phyloP scores from a whole-genome alignment of 2,329 filamentous ascomycete species.

The Macrophomina tecta region DNA sequence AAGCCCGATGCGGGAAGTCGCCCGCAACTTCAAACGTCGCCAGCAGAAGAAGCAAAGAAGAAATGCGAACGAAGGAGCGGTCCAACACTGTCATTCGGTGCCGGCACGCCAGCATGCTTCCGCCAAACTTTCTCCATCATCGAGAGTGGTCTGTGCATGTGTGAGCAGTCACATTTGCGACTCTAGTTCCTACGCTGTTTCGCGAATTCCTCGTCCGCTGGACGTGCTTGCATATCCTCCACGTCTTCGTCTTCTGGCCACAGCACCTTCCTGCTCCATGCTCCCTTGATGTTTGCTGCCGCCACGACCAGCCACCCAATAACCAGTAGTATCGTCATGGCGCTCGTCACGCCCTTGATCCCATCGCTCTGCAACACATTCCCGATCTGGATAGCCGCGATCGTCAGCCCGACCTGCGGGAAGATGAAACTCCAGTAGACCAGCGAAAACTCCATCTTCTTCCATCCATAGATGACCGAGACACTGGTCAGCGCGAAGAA shows the following conservation, averaged over 20 bases:
- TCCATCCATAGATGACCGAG: slow-evolving; percentile 44
- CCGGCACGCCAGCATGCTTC: neutral
- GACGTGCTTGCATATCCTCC: slow-evolving; percentile 36
- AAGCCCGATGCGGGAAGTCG: neutral
- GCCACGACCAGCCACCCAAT: slow-evolving; percentile 62
- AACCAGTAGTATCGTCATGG: slow-evolving; percentile 62
- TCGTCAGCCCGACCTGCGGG: slow-evolving; percentile 67
- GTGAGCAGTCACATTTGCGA: slow-evolving; percentile 18
- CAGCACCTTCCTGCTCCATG: slow-evolving; percentile 55
- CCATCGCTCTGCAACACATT: slow-evolving; percentile 58
- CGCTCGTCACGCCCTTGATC: slow-evolving; percentile 61
- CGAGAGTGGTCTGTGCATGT: neutral
- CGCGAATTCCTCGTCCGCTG: neutral
- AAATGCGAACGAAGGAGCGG: neutral
- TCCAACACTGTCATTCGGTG: neutral
- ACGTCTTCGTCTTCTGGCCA: slow-evolving; percentile 67
- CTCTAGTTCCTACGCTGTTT: neutral
- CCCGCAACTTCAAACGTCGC: slow-evolving; percentile 18
- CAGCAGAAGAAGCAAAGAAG: slow-evolving; percentile 18
- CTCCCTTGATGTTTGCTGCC: slow-evolving; percentile 56
- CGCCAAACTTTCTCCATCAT: neutral
- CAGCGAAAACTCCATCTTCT: slow-evolving; percentile 55
- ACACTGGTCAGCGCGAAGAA: slow-evolving; percentile 55
- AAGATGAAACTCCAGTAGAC: slow-evolving; percentile 72
- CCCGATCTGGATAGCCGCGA: slow-evolving; percentile 65